Evolutionary conservation across 73 alveolate genomes (phyloP), one percentile per base, ranked within the genome.

Genomic region (Blepharisma japonicum): DNA sequence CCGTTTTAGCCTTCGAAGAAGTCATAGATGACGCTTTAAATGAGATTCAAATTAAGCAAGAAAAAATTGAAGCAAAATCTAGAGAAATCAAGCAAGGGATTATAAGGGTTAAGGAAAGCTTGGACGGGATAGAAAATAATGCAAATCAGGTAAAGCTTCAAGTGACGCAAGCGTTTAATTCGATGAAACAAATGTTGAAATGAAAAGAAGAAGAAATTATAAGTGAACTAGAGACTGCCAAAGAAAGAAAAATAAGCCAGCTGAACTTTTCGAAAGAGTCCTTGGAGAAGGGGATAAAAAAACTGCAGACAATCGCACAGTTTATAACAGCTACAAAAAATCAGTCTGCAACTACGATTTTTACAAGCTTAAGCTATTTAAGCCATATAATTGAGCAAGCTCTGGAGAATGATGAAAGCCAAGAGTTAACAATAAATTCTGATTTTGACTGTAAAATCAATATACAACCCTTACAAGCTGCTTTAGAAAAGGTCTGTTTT

Each of bases 191-290:
- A 25, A 9, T 25, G 46, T 25, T 61, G 18, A 14, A 61, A 2
- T 61, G 74, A 39, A 61, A 61, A 25, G 49, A 61, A 61, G 74
- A 61, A 61, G 74, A 61, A 61, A n/a, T 61, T 25, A n/a, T 61
- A 20, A 11, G 74, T 8, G 74, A 61, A 25, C n/a, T 61, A 1
- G 74, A 61, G 23, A 39, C 23, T n/a, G 23, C 23, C 2, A 14
- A 20, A 8, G 14, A n/a, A 20, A 61, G 74, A 25, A 61, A 61
- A 39, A 14, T 14, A 61, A 61, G 2, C n/a, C 47, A 61, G 46
- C 14, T 61, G 18, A 9, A 14, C 38, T 61, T 14, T 25, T 61
- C 23, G 14, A 8, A 14, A 61, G 74, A 61, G 18, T 9, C 50
- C 18, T 25, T 61, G 46, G 47, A 61, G 14, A 61, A 61, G 5